phyloP scores from a whole-genome alignment of 805 yeast species.

The Monosporozyma yasuniensis region DNA sequence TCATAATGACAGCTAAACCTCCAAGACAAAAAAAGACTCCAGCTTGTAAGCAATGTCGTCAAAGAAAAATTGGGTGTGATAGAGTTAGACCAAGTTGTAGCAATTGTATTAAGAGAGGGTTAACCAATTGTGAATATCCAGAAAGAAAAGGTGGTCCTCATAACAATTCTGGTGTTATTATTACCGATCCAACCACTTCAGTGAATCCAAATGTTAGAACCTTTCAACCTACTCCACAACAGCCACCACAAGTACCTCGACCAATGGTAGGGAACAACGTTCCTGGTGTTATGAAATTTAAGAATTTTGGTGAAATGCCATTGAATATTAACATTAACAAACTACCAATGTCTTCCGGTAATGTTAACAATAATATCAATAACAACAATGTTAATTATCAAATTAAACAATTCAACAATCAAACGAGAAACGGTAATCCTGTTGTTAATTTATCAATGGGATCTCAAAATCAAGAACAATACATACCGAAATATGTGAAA shows the following conservation, averaged over 20 bases:
- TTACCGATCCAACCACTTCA: not conserved
- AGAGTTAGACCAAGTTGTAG: constrained; percentile 40
- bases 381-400: not conserved
- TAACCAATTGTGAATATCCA: constrained; percentile 19
- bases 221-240: not conserved
- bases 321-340: not conserved
- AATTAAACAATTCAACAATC: not conserved
- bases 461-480: not conserved
- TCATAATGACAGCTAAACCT: not conserved
- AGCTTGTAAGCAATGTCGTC: constrained; percentile 36
- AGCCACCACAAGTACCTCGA: not conserved
- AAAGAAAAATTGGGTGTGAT: constrained; percentile 43
- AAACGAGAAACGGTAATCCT: not conserved
- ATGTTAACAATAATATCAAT: not conserved
- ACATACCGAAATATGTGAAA: not conserved
- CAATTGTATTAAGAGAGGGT: constrained; percentile 26
- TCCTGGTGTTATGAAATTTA: not conserved
- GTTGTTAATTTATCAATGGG: not conserved
- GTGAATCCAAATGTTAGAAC: not conserved
- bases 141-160: not conserved
- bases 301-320: not conserved
- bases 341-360: not conserved
- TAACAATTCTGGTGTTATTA: not conserved
- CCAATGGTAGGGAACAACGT: not conserved
- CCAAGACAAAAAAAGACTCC: constrained; percentile 10